These are phyloP conservation scores for Eimeria maxima DNA, from an alignment of 169 alveolate genomes.

Conservation along the genomic window DNA sequence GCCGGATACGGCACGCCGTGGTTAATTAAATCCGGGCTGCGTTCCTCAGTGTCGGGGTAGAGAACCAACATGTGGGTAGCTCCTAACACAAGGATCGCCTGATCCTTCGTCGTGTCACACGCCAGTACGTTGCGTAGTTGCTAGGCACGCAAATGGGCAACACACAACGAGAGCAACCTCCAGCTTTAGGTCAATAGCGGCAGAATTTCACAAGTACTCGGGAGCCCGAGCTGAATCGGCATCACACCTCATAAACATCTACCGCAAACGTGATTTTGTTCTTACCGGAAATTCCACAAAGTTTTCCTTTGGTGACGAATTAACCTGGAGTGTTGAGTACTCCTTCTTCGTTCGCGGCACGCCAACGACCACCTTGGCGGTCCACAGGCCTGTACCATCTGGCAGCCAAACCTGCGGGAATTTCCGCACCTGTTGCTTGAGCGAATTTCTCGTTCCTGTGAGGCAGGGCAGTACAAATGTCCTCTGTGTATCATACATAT, in stretches of 20 bases:
- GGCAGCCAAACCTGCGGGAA: constrained; percentile 75
- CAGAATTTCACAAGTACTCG: neutral
- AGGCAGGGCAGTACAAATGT: constrained; percentile 74
- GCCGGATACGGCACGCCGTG: constrained; percentile 76
- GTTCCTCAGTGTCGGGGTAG: neutral
- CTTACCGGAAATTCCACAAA: constrained; percentile 16
- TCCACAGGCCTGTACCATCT: constrained; percentile 82
- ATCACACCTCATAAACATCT: neutral
- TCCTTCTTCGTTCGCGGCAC: constrained; percentile 10
- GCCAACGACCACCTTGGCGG: constrained; percentile 40
- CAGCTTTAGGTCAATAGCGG: neutral
- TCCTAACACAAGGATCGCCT: constrained; percentile 61
- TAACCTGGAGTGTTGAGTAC: neutral
- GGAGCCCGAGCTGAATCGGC: neutral
- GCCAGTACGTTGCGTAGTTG: constrained; percentile 71
- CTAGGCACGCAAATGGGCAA: neutral
- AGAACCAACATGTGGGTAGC: constrained; percentile 47
- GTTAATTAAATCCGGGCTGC: neutral
- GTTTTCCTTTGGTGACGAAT: constrained; percentile 31
- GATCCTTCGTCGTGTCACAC: constrained; percentile 64
- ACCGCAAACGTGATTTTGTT: neutral
- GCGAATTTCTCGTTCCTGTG: neutral
- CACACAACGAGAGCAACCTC: neutral
- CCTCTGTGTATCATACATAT: constrained; percentile 44
- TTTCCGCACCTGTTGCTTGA: neutral